Evolutionary conservation across 164 flowering plant genomes (phyloP).

Genomic region (Macadamia integrifolia): DNA sequence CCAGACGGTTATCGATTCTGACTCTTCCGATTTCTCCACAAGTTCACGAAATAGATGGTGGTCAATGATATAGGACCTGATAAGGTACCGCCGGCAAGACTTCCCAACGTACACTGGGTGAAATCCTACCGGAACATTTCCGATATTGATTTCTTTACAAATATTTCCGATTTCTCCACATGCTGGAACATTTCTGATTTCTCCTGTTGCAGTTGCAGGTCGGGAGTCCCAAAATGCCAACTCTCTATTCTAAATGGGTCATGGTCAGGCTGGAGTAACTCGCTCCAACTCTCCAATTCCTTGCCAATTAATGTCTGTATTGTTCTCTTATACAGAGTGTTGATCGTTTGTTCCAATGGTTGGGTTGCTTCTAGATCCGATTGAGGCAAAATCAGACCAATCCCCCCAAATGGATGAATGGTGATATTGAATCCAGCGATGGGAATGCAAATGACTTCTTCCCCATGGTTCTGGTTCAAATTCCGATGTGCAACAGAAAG

Average conservation of each 20-base stretch:
- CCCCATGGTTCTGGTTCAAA: too few relatives aligned
- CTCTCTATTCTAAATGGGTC: too few relatives aligned
- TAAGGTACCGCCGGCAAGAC: conserved; percentile 28
- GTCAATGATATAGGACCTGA: too few relatives aligned
- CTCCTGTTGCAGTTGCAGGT: conserved; percentile 3
- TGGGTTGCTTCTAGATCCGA: conserved; percentile 91
- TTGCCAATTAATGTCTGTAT: conserved; percentile 60
- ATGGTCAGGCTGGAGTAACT: conserved; percentile 66
- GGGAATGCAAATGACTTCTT: conserved; percentile 34
- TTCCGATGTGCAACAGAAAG: conserved; percentile 30
- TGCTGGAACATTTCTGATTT: conserved; percentile 28
- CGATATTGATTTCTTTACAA: too few relatives aligned
- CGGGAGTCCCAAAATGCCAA: too few relatives aligned
- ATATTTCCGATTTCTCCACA: too few relatives aligned
- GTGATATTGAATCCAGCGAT: conserved; percentile 65
- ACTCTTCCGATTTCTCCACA: too few relatives aligned
- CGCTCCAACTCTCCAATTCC: conserved; percentile 86
- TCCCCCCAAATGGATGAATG: conserved; percentile 28
- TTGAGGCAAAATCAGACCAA: conserved; percentile 67
- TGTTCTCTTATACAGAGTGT: conserved; percentile 74
- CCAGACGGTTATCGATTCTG: too few relatives aligned
- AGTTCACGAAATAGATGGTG: too few relatives aligned
- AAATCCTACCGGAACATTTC: too few relatives aligned
- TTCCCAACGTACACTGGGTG: too few relatives aligned
- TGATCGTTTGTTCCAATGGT: conserved; percentile 67